phyloP scores from a whole-genome alignment of 2,329 filamentous ascomycete genomes.

The Neodidymelliopsis sp. region DNA sequence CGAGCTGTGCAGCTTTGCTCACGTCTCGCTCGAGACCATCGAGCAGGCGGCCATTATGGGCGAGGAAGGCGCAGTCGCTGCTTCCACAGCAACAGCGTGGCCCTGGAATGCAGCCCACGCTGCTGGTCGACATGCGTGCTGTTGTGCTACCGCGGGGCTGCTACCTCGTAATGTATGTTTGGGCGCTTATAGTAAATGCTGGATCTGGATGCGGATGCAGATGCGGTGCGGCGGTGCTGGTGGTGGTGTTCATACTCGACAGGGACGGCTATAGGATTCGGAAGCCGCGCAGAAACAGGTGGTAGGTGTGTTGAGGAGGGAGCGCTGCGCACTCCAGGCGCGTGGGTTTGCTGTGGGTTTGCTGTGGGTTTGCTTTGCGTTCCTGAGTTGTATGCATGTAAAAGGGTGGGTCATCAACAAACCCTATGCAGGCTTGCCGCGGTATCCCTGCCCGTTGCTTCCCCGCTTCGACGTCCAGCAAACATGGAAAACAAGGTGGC shows the following conservation, averaged over 20 bases:
- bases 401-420: slow-evolving; percentile 17
- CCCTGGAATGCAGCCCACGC: slow-evolving; percentile 41
- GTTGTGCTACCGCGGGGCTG: slow-evolving; percentile 28
- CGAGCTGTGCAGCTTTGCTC: slow-evolving; percentile 82
- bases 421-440: slow-evolving; percentile 10
- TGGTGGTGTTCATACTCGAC: slow-evolving; percentile 32
- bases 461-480: slow-evolving; percentile 18
- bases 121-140: slow-evolving; percentile 29
- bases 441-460: slow-evolving; percentile 15
- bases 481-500: slow-evolving; percentile 8
- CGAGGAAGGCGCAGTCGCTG: slow-evolving; percentile 78
- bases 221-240: slow-evolving; percentile 9
- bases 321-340: slow-evolving; percentile 11
- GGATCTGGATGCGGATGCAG: too few relatives aligned
- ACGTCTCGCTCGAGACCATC: slow-evolving; percentile 88
- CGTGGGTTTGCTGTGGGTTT: too few relatives aligned
- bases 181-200: slow-evolving; percentile 13
- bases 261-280: slow-evolving; percentile 1
- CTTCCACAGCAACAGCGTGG: slow-evolving; percentile 83
- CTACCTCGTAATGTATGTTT: slow-evolving; percentile 14
- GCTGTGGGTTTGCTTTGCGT: slow-evolving; percentile 19
- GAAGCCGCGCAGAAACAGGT: slow-evolving; percentile 17
- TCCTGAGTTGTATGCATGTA: slow-evolving; percentile 18
- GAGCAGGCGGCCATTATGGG: slow-evolving; percentile 79
- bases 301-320: slow-evolving; percentile 19